These are phyloP conservation scores for Samsoniella hepiali DNA, from an alignment of 2,329 filamentous ascomycete genomes.

Conservation along the genomic window DNA sequence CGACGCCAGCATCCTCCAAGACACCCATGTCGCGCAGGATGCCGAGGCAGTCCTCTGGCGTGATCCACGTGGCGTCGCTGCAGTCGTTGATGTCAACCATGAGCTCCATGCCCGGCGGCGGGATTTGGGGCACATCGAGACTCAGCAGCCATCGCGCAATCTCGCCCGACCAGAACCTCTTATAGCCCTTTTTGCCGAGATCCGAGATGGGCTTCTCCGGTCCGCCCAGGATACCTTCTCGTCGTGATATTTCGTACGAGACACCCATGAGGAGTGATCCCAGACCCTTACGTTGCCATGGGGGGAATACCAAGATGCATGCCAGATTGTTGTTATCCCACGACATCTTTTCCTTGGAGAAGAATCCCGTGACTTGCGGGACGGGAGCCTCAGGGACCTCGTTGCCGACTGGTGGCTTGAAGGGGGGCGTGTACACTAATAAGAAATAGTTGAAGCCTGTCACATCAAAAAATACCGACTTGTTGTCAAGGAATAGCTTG, in stretches of 20 bases:
- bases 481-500: conserved; percentile 96
- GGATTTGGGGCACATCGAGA: conserved; percentile 38
- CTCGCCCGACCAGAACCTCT: conserved; percentile 80
- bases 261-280: conserved; percentile 88
- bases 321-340: conserved; percentile 99
- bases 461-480: conserved; percentile 97
- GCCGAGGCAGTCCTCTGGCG: conserved; percentile 75
- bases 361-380: conserved; percentile 78
- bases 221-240: conserved; percentile 80
- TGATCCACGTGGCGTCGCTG: conserved; percentile 76
- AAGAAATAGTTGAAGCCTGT: conserved; percentile 92
- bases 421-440: conserved; percentile 65
- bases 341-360: conserved; percentile 97
- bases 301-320: conserved; percentile 93
- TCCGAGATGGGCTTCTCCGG: conserved; percentile 92
- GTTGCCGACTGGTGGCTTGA: conserved; percentile 21
- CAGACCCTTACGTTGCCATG: conserved; percentile 87
- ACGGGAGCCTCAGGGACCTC: conserved; percentile 19
- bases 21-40: conserved; percentile 79
- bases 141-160: conserved; percentile 67
- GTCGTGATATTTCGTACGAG: conserved; percentile 84
- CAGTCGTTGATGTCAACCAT: conserved; percentile 68
- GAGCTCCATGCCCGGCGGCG: conserved; percentile 35
- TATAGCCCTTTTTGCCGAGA: conserved; percentile 78
- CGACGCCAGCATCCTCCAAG: conserved; percentile 54